Evolutionary conservation across 1,139 yeast genomes (phyloP).

Genomic region (Yamadazyma jaroonii): DNA sequence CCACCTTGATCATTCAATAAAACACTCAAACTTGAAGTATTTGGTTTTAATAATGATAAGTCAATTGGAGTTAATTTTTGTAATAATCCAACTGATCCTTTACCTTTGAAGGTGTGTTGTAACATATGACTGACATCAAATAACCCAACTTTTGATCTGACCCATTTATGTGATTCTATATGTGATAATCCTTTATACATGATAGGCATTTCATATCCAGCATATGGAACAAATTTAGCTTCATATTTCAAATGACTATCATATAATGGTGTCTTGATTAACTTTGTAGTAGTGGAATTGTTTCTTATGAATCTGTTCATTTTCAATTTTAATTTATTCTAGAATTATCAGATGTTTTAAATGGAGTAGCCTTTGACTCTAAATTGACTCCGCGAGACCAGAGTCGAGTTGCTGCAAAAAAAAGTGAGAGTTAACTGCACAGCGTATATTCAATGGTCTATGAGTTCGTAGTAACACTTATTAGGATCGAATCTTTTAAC

Average conservation of each 20-base stretch:
- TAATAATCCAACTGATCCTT: conserved; percentile 64
- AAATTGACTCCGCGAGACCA: not conserved
- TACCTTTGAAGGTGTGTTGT: conserved; percentile 76
- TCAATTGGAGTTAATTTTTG: conserved; percentile 87
- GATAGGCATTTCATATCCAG: conserved; percentile 94
- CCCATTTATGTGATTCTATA: conserved; percentile 94
- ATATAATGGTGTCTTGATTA: conserved; percentile 72
- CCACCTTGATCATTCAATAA: conserved; percentile 73
- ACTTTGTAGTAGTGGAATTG: conserved; percentile 24
- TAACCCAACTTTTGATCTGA: conserved; percentile 79
- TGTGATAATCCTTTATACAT: conserved; percentile 79
- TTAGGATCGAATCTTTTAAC: no score
- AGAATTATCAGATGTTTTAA: conserved; percentile 1
- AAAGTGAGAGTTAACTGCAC: no score
- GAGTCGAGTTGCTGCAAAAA: conserved; percentile 2
- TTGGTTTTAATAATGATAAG: conserved; percentile 51
- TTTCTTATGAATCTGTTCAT: conserved; percentile 24
- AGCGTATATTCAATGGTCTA: no score
- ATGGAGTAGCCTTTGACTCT: conserved; percentile 1
- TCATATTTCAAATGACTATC: conserved; percentile 76
- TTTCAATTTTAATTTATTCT: not conserved
- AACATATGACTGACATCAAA: conserved; percentile 98
- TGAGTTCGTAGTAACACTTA: no score
- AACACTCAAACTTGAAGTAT: conserved; percentile 73
- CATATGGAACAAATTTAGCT: conserved; percentile 93